Base-by-base conservation (phyloP, 139 green algal species). In the Diplosphaera chodatii region DNA sequence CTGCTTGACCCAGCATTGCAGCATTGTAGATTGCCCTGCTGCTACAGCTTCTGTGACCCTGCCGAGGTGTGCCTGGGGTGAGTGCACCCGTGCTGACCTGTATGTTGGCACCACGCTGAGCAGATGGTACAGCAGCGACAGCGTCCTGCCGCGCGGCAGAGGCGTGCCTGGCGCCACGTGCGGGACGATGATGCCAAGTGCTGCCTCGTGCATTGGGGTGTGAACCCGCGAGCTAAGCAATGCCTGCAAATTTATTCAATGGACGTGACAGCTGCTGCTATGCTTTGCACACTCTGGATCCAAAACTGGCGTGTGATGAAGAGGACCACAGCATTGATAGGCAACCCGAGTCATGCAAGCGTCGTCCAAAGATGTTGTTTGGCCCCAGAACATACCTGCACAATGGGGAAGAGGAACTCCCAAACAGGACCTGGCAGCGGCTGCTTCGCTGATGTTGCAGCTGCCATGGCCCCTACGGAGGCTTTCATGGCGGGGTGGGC, bases 171-270 rank as follows among this genome's bases (percentile, higher is more conserved):
- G 69, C 1, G 73, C 73, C 13, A 85, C 82, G 71, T 93, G 90
- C 66, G 87, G 80, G 23, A 79, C 69, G 59, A 94, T 23, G 25
- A 90, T 77, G 3, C 40, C 67, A 30, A 97, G 77, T 8, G 88
- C 90, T 41, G 78, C 66, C 32, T 95, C 88, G 77, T 96, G 91
- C 68, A 93, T 84, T 4, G 80, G 70, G 15, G 88, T 94, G 73
- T 89, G 84, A 15, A 71, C 29, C 0, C 81, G 78, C 32, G 73
- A 84, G 59, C 70, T 81, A 55, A 93, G 73, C 37, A 92, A 69
- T 1, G 82, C 75, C 63, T 68, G 10, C 37, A 48, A 48, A 20
- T 6, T 48, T 6, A 6, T 10, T 10, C 37, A 48, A 10, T 48
- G 37, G 21, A 40, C 30, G 4, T 3, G 22, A 70, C n/a, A n/a